Percentiles rank a stretch among this genome's conserved stretches.
Evolutionary conservation across 2,329 filamentous ascomycete genomes (phyloP).

Genomic region (Colletotrichum caudatum): DNA sequence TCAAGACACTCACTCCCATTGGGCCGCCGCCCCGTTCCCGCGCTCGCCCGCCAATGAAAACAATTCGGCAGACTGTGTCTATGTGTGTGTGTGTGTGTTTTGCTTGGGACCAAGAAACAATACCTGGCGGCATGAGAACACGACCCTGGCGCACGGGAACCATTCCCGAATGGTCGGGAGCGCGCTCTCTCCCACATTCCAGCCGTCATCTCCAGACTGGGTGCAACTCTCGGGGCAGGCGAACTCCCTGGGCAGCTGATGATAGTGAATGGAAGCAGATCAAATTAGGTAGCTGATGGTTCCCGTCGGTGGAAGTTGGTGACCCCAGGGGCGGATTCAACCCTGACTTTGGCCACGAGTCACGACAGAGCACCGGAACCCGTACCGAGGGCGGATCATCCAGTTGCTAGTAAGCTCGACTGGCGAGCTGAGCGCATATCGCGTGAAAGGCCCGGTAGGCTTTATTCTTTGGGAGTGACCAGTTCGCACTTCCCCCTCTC

Average conservation of each 20-base stretch:
- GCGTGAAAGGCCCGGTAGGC: not conserved
- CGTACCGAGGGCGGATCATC: conserved; percentile 2
- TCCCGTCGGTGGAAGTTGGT: not conserved
- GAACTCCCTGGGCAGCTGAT: not conserved
- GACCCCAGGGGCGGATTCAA: not conserved
- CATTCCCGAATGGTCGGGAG: conserved; percentile 17
- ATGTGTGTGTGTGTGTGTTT: too few relatives aligned
- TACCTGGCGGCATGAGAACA: not conserved
- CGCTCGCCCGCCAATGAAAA: not conserved
- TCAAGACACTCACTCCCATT: not conserved
- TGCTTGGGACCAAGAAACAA: not conserved
- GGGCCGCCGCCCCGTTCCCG: not conserved
- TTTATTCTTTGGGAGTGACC: not conserved
- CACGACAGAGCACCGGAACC: conserved; percentile 6
- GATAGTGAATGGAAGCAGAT: not conserved
- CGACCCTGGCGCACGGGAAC: conserved; percentile 17
- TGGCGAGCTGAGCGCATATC: not conserved
- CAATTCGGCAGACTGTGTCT: not conserved
- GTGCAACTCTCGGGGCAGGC: conserved; percentile 1
- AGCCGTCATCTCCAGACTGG: conserved; percentile 2
- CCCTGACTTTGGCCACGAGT: not conserved
- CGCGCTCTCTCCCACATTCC: conserved; percentile 24
- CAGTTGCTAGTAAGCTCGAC: not conserved
- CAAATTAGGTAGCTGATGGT: not conserved
- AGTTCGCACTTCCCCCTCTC: not conserved